phyloP scores from a whole-genome alignment of 805 yeast genomes.

The Debaryomyces prosopidis region DNA sequence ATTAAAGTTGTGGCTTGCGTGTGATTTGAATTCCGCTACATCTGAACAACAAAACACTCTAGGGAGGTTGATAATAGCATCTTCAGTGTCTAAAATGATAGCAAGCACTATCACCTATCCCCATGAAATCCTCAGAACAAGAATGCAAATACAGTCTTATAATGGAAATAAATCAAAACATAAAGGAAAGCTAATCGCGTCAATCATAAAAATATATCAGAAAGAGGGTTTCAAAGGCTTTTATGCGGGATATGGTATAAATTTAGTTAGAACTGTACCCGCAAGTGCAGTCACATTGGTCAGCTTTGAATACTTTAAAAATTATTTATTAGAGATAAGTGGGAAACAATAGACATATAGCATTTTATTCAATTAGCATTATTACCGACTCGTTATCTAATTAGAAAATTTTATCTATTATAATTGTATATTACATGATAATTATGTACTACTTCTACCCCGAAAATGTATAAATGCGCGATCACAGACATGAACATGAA shows the following conservation, averaged over 20 bases:
- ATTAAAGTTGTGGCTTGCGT: conserved; percentile 56
- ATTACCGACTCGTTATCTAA: neutral
- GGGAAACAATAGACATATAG: conserved; percentile 15
- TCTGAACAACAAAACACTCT: conserved; percentile 12
- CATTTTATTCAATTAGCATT: conserved; percentile 4
- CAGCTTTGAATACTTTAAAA: conserved; percentile 80
- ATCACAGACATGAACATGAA: neutral
- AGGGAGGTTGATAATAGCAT: conserved; percentile 51
- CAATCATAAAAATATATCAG: conserved; percentile 43
- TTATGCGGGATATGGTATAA: conserved; percentile 86
- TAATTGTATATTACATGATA: no score
- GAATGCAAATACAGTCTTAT: conserved; percentile 69
- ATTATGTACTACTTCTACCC: neutral
- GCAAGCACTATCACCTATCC: conserved; percentile 92
- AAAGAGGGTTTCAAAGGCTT: conserved; percentile 81
- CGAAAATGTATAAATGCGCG: neutral
- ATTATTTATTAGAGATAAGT: conserved; percentile 44
- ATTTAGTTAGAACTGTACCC: conserved; percentile 88
- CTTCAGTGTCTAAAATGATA: conserved; percentile 79
- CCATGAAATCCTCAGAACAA: conserved; percentile 89
- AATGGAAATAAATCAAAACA: conserved; percentile 17
- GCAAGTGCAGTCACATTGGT: conserved; percentile 94
- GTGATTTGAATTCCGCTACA: conserved; percentile 10
- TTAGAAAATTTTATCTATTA: neutral
- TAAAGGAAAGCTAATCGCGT: conserved; percentile 23